Conservation (phyloP, 2,329 filamentous ascomycete species). For the Metarhizium robertsii region DNA sequence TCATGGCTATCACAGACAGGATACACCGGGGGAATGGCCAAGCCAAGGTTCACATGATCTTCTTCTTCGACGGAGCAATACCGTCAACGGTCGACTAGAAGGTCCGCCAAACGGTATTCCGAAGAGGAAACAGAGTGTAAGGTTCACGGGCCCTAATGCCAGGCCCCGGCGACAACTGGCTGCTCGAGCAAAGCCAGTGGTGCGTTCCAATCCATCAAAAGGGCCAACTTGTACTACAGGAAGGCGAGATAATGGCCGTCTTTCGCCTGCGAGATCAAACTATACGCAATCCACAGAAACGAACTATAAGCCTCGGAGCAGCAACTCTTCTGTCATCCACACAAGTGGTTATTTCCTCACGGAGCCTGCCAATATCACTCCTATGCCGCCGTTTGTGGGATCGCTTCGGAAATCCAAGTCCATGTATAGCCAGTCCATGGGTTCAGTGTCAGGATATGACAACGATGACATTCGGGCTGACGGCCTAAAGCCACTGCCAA, state of each 20-base stretch:
- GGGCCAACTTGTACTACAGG: neutral
- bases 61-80: conserved; percentile 12
- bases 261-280: neutral
- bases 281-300: neutral
- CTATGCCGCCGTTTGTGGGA: conserved; percentile 37
- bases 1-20: conserved; percentile 26
- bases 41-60: conserved; percentile 15
- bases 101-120: conserved; percentile 9
- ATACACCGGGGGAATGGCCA: neutral
- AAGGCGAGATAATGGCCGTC: neutral
- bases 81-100: conserved; percentile 10
- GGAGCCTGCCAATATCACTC: neutral
- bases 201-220: neutral
- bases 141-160: conserved; percentile 35
- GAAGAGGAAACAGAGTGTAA: conserved; percentile 40
- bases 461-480: conserved; percentile 3
- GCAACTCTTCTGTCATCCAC: conserved; percentile 21
- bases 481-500: conserved; percentile 7
- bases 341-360: neutral
- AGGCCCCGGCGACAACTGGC: conserved; percentile 19
- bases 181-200: conserved; percentile 14
- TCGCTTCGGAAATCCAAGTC: conserved; percentile 46
- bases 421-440: conserved; percentile 33
- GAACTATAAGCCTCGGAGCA: neutral
- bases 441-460: conserved; percentile 6